These are phyloP conservation scores for Candida patagonica DNA, from an alignment of 805 yeast genomes.

Conservation along the genomic window DNA sequence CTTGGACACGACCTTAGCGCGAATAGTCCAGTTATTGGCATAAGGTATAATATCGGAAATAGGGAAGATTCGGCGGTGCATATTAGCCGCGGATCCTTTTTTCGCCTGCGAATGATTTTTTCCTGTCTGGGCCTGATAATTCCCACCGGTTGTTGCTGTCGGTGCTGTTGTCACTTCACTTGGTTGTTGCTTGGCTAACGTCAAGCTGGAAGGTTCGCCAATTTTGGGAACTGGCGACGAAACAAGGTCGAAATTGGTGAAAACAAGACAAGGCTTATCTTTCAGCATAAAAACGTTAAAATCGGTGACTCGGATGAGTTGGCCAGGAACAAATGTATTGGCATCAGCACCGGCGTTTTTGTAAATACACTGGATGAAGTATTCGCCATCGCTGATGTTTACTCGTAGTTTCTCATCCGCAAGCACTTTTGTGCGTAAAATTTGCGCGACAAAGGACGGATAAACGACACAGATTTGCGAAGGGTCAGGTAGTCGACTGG, in stretches of 20 bases:
- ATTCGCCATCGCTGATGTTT: constrained; percentile 5
- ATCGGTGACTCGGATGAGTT: constrained; percentile 4
- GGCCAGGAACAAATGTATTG: background rate
- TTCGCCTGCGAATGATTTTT: background rate
- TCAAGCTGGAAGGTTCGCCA: constrained; percentile 9
- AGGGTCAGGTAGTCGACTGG: background rate
- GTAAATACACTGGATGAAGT: background rate
- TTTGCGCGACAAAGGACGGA: constrained; percentile 4
- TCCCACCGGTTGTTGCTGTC: background rate
- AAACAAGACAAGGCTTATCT: background rate
- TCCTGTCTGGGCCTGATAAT: background rate
- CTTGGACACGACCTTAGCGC: constrained; percentile 83
- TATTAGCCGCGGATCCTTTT: background rate
- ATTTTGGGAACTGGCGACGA: constrained; percentile 2
- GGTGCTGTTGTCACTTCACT: background rate
- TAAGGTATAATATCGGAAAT: constrained; percentile 88
- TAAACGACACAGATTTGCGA: background rate
- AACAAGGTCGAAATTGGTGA: background rate
- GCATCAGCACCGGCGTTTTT: background rate
- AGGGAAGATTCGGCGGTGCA: constrained; percentile 37
- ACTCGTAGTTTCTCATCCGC: constrained; percentile 1
- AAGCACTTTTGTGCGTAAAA: constrained; percentile 1
- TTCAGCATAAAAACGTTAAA: background rate
- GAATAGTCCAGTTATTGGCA: constrained; percentile 84
- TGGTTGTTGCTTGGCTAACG: background rate